phyloP scores from a whole-genome alignment of 2,329 filamentous ascomycete genomes.

The Colletotrichum coccodes region DNA sequence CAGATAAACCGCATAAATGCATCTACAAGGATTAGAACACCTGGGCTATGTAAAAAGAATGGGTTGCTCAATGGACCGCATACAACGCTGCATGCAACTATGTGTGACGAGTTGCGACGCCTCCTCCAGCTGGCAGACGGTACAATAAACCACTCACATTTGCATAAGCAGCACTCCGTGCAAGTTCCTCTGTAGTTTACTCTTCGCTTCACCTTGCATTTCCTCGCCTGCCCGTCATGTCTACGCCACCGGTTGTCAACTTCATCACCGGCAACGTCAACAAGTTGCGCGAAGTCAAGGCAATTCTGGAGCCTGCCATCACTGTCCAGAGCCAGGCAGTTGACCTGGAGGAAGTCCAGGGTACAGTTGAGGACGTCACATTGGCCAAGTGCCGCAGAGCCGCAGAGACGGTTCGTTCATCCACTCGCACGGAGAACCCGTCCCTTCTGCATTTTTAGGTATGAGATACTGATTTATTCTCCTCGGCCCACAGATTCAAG shows the following conservation, averaged over 20 bases:
- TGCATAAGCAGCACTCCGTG: neutral
- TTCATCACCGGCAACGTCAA: slow-evolving; percentile 98
- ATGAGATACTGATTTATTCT: neutral
- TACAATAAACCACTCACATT: neutral
- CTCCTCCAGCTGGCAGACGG: neutral
- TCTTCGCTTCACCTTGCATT: neutral
- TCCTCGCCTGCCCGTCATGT: slow-evolving; percentile 47
- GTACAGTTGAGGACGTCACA: slow-evolving; percentile 91
- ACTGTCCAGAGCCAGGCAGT: slow-evolving; percentile 78
- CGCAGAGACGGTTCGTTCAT: slow-evolving; percentile 73
- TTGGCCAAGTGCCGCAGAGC: slow-evolving; percentile 86
- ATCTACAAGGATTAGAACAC: neutral
- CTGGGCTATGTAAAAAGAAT: neutral
- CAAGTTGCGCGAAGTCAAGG: slow-evolving; percentile 89
- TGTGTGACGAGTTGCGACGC: neutral
- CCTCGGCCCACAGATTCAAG: slow-evolving; percentile 70
- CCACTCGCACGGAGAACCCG: neutral
- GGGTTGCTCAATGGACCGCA: too few relatives aligned
- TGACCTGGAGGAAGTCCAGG: slow-evolving; percentile 91
- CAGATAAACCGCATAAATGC: neutral
- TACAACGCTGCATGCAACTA: neutral
- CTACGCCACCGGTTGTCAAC: slow-evolving; percentile 67
- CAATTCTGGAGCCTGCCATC: slow-evolving; percentile 82
- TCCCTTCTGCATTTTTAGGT: neutral
- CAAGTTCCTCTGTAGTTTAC: neutral